Evolutionary conservation across 495 filamentous ascomycete species (phyloP).

Genomic region (Penicillium bovifimosum): DNA sequence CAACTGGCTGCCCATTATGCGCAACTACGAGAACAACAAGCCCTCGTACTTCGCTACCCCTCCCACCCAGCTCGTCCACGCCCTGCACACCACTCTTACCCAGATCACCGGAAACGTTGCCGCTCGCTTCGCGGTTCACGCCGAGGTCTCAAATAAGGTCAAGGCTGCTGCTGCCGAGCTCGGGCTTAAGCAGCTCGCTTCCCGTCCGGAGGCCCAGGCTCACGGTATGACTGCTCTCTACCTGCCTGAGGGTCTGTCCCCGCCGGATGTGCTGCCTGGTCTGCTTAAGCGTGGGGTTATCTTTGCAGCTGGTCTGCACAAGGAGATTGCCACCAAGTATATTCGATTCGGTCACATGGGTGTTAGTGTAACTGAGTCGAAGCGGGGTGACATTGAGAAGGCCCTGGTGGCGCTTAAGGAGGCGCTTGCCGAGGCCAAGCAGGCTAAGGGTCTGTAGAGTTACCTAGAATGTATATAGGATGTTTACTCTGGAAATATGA

Average conservation of each 20-base stretch:
- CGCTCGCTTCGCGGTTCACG: conserved; percentile 76
- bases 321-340: conserved; percentile 68
- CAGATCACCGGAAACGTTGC: conserved; percentile 72
- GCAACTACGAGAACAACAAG: conserved; percentile 96
- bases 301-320: conserved; percentile 93
- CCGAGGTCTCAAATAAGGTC: conserved; percentile 67
- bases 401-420: conserved; percentile 73
- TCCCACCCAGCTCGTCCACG: conserved; percentile 87
- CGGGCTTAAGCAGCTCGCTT: conserved; percentile 79
- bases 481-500: no score
- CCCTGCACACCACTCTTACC: conserved; percentile 84
- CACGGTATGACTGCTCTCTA: conserved; percentile 98
- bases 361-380: conserved; percentile 64
- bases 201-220: conserved; percentile 82
- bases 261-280: conserved; percentile 76
- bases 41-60: conserved; percentile 97
- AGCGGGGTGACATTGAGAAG: conserved; percentile 66
- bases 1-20: conserved; percentile 98
- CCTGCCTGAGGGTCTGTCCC: conserved; percentile 75
- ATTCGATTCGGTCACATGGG: conserved; percentile 92
- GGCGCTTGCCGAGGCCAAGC: conserved; percentile 62
- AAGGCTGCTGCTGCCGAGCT: conserved; percentile 74
- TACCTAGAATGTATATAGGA: conserved; percentile 4
- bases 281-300: conserved; percentile 86
- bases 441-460: conserved; percentile 42